A percentile compares a stretch with the other conserved stretches of the same genome.
Conservation (phyloP, 2,329 filamentous ascomycete species). For the Diaporthe aspalathi region DNA sequence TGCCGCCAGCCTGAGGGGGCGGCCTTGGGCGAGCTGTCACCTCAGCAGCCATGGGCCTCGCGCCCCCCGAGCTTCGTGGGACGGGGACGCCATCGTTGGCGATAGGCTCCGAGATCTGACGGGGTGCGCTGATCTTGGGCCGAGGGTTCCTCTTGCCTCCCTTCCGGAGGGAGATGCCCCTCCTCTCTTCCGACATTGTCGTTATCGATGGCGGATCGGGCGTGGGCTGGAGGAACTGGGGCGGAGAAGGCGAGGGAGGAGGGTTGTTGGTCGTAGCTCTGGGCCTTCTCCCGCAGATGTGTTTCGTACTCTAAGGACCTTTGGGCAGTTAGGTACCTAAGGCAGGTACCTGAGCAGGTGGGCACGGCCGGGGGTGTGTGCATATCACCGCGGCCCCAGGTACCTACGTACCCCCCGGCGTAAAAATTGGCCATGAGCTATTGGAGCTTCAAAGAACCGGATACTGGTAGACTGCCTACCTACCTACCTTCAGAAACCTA, state of each 20-base stretch:
- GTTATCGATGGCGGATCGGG: conserved; percentile 4
- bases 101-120: conserved; percentile 72
- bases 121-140: conserved; percentile 71
- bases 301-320: conserved; percentile 27
- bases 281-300: conserved; percentile 24
- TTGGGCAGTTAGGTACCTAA: conserved; percentile 10
- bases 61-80: conserved; percentile 49
- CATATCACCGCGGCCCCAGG: conserved; percentile 5
- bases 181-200: conserved; percentile 33
- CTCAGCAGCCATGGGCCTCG: conserved; percentile 45
- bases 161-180: conserved; percentile 64
- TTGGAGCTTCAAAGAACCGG: conserved; percentile 24
- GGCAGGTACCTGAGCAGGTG: background rate
- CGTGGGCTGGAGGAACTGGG: background rate
- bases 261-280: conserved; percentile 1
- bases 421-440: conserved; percentile 31
- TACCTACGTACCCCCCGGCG: conserved; percentile 28
- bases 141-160: conserved; percentile 70
- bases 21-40: conserved; percentile 53
- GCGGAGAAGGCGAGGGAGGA: background rate
- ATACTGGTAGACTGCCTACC: too few relatives aligned
- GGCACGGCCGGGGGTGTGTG: conserved; percentile 17
- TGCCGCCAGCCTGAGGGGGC: conserved; percentile 65
- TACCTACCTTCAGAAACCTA: conserved; percentile 3
- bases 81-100: conserved; percentile 59